These are phyloP conservation scores for Nothophoma quercina DNA, from an alignment of 2,329 filamentous ascomycete species.

Conservation along the genomic window DNA sequence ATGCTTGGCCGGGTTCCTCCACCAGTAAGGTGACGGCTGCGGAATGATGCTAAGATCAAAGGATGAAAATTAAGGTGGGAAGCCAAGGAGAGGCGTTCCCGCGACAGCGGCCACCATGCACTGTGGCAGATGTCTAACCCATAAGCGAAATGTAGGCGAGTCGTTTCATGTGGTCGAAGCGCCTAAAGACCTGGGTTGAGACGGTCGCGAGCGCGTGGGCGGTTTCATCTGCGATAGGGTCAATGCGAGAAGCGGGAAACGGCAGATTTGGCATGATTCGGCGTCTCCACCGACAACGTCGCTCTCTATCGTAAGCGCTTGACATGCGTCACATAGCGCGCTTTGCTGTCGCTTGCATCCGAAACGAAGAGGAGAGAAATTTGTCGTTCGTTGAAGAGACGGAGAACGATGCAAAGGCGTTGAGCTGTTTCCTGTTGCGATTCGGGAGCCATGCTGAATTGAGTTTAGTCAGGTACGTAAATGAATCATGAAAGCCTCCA, in stretches of 20 bases:
- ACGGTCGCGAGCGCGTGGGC: conserved; percentile 34
- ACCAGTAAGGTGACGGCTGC: conserved; percentile 32
- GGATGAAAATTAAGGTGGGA: conserved; percentile 27
- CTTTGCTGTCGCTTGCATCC: conserved; percentile 3
- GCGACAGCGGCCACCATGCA: conserved; percentile 36
- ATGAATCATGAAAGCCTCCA: background rate
- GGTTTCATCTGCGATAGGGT: conserved; percentile 44
- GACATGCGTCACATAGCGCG: conserved; percentile 8
- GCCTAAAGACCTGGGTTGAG: conserved; percentile 45
- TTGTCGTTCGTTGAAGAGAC: background rate
- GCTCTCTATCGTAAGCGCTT: conserved; percentile 6
- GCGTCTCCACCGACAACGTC: background rate
- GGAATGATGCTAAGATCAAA: conserved; percentile 21
- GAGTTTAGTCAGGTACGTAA: conserved; percentile 4
- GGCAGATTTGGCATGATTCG: conserved; percentile 8
- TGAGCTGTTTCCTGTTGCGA: conserved; percentile 6
- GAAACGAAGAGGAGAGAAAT: background rate
- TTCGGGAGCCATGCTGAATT: conserved; percentile 1
- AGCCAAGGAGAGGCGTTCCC: conserved; percentile 25
- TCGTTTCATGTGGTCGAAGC: conserved; percentile 33
- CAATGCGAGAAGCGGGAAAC: conserved; percentile 30
- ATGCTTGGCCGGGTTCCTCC: conserved; percentile 37
- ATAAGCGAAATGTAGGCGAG: conserved; percentile 30
- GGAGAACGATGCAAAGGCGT: conserved; percentile 8
- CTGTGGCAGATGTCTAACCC: conserved; percentile 19